Conservation (phyloP, 805 yeast species). For the Hanseniaspora clermontiae region DNA sequence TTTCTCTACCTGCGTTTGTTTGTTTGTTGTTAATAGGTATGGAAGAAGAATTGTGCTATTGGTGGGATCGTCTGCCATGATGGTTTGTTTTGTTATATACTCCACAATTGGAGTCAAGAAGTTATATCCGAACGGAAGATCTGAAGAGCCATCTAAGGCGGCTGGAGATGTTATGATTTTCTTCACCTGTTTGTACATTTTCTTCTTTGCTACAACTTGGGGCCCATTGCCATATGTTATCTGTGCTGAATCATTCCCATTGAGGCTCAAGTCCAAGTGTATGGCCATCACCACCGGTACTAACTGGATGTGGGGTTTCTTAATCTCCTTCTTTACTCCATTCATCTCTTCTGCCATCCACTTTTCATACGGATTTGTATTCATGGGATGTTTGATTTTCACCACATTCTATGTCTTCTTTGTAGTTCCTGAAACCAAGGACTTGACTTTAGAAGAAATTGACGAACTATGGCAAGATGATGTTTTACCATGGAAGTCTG, state of each 20-base stretch:
- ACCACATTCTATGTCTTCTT: conserved; percentile 53
- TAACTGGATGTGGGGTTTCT: conserved; percentile 57
- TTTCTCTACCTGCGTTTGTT: conserved; percentile 41
- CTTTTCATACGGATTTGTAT: conserved; percentile 55
- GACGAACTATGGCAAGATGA: conserved; percentile 43
- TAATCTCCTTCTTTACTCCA: conserved; percentile 59
- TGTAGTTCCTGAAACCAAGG: conserved; percentile 63
- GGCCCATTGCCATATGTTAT: conserved; percentile 58
- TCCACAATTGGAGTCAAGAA: conserved; percentile 49
- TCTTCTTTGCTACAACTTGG: conserved; percentile 66
- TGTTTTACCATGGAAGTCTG: conserved; percentile 34
- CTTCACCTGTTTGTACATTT: conserved; percentile 55
- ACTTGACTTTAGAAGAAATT: conserved; percentile 67
- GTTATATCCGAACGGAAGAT: conserved; percentile 32
- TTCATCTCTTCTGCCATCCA: conserved; percentile 50
- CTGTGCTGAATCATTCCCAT: conserved; percentile 57
- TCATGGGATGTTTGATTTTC: conserved; percentile 43
- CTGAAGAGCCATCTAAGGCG: conserved; percentile 31
- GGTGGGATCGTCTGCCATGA: conserved; percentile 40
- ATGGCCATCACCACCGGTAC: conserved; percentile 48
- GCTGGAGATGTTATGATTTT: conserved; percentile 62
- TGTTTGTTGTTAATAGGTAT: conserved; percentile 40
- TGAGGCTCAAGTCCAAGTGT: conserved; percentile 50
- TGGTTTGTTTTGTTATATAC: conserved; percentile 35
- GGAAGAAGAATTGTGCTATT: conserved; percentile 41